Evolutionary conservation across 164 flowering plant genomes (phyloP), one percentile per base, ranked within the genome.

Genomic region (Houttuynia cordata): DNA sequence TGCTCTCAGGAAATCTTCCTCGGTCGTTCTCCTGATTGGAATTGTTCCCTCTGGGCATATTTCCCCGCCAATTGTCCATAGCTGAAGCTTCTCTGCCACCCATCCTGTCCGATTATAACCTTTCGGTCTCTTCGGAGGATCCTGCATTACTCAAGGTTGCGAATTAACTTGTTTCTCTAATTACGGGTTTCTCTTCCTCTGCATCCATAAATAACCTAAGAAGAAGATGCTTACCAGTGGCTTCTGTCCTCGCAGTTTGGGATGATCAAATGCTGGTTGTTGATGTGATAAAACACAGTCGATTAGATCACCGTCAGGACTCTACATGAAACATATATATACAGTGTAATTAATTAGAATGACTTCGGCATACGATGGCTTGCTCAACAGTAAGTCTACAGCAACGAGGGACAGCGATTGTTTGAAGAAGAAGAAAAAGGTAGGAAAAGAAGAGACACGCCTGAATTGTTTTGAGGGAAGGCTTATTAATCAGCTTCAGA

Each of bases 191-290:
- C 37, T 30, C 37, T 30, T 30, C 37, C 37, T 30, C 2, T 30
- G 37, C 37, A 30, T 2, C 6, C 37, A 2, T 30, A 30, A 6
- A 2, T 30, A 30, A 6, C 37, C 37, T 30, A 2, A 30, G 37
- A 30, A 30, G 37, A 30, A 2, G 37, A 2, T 6, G 4, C 37
- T 45, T 45, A 91, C 96, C 93, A 91, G 42, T 67, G 96, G 93
- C 58, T 68, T 85, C 56, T 81, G 83, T 56, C 96, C 99, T 77
- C 61, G 78, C 37, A 94, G 83, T 70, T 68, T 51, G 19, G 96
- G 91, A 72, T 94, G 99, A 71, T 94, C 99, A 79, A 94, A 94
- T 59, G 99, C 99, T 60, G 91, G 99, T 73, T 94, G 99, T 62
- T 78, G 87, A 79, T 94, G 88, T 64, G 86, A 63, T 4, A 62